Percentiles rank a stretch among this genome's conserved stretches.
Conservation (phyloP, 2,329 filamentous ascomycete species). For the Drechmeria coniospora region DNA sequence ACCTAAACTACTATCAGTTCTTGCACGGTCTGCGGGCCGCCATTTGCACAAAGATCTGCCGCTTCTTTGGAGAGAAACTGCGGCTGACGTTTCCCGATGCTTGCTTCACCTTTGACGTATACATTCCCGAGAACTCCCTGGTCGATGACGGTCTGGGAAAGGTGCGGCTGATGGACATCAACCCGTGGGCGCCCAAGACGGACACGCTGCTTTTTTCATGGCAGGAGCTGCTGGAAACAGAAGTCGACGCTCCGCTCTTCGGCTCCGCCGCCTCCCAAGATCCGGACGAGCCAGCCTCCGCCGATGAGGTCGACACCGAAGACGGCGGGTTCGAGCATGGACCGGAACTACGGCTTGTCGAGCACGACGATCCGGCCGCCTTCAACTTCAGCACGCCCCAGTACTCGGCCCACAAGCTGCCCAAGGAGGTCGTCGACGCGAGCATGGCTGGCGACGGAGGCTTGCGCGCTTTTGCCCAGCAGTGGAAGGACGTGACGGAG, state of each 20-base stretch:
- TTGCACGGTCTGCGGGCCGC: constrained; percentile 47
- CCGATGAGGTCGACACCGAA: constrained; percentile 26
- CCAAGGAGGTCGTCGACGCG: constrained; percentile 75
- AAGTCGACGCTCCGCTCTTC: constrained; percentile 42
- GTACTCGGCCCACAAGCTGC: constrained; percentile 91
- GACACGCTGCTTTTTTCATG: constrained; percentile 83
- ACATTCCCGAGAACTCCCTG: constrained; percentile 54
- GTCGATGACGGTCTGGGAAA: constrained; percentile 47
- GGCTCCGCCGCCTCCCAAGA: constrained; percentile 26
- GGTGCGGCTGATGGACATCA: constrained; percentile 84
- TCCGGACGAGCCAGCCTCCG: constrained; percentile 18
- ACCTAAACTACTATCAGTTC: constrained; percentile 83
- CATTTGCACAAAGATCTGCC: constrained; percentile 51
- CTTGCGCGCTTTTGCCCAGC: constrained; percentile 63
- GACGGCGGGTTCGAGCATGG: constrained; percentile 42
- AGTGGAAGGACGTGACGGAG: constrained; percentile 50
- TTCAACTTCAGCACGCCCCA: constrained; percentile 74
- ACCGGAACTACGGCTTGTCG: constrained; percentile 70
- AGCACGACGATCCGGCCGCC: constrained; percentile 73
- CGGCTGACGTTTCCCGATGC: constrained; percentile 68
- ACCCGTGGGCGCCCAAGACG: constrained; percentile 82
- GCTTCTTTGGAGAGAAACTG: constrained; percentile 64
- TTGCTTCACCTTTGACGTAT: constrained; percentile 82
- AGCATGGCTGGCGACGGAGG: constrained; percentile 54
- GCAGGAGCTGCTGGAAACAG: constrained; percentile 66